Percentiles rank a stretch among this genome's conserved stretches.
Evolutionary conservation across 2,329 filamentous ascomycete species (phyloP).

Genomic region (Apiospora marii): DNA sequence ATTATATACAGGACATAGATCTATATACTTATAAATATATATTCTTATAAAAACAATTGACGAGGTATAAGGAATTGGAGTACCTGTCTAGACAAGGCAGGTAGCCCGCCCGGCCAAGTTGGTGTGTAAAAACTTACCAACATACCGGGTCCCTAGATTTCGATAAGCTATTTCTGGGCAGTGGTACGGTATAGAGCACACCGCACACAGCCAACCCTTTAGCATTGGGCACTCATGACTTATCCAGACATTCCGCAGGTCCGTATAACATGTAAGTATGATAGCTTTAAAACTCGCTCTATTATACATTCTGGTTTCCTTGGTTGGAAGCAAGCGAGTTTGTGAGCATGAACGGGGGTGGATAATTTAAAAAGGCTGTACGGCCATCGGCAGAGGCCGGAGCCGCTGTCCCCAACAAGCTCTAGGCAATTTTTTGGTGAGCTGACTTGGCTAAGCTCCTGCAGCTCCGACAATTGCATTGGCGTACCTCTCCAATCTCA

Average conservation of each 20-base stretch:
- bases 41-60: too few relatives aligned
- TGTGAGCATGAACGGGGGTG: neutral
- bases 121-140: neutral
- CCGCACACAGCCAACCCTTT: neutral
- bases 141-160: neutral
- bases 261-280: neutral
- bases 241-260: neutral
- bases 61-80: neutral
- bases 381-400: constrained; percentile 19
- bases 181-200: neutral
- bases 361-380: neutral
- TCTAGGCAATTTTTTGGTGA: constrained; percentile 20
- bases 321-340: neutral
- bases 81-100: neutral
- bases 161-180: neutral
- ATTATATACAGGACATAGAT: too few relatives aligned
- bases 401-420: constrained; percentile 25
- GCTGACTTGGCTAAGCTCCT: constrained; percentile 6
- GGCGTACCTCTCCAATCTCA: neutral
- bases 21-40: too few relatives aligned
- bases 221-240: neutral
- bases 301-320: neutral
- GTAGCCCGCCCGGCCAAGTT: neutral
- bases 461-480: constrained; percentile 13
- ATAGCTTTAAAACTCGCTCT: neutral